Base-by-base conservation (phyloP, 805 yeast genomes). In the Spathaspora hagerdaliae region DNA sequence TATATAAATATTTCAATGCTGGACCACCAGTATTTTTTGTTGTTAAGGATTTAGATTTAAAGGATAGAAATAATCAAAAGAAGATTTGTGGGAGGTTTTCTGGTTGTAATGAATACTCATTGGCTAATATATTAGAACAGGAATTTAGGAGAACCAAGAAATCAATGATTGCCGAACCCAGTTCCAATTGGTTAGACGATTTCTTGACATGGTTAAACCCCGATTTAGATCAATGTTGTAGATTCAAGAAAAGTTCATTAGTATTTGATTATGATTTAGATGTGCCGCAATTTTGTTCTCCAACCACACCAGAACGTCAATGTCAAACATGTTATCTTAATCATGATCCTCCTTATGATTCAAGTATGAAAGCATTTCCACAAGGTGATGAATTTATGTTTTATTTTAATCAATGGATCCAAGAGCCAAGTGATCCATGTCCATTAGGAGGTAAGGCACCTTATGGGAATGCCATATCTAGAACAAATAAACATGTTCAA, bases 361-460 rank as follows among this genome's bases (percentile, higher is more conserved):
- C 81, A 52, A 71, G 77, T 36, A 87, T 90, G 96, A 71, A 75
- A 5, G 96, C 94, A 0, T 81, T 94, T 57, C 99, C 99, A 0
- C 81, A 81, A 33, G 77, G 74, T 10, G 71, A 71, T 0, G 83
- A 82, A 32, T 92, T 92, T 57, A 78, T 86, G 80, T 71, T 69
- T 38, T 88, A 74, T 54, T 84, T 90, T 59, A 63, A 78, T 19
- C 79, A 85, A 36, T 92, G 99, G 99, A 87, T 92, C 26, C 73
- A 80, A 35, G 87, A 88, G 26, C 82, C 81, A 1, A 86, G 96
- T 46, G 94, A 87, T 56, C 88, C 92, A 2, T 92, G 99, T 63
- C 97, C 98, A 1, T 68, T 92, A 27, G 98, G 96, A 3, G 99
- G 99, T 2, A 86, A 87, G 57, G 97, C 97, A 0, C 96, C 97